Conservation (phyloP, 192 early-diverging fungal genomes). For the Polychytrium aggregatum region DNA sequence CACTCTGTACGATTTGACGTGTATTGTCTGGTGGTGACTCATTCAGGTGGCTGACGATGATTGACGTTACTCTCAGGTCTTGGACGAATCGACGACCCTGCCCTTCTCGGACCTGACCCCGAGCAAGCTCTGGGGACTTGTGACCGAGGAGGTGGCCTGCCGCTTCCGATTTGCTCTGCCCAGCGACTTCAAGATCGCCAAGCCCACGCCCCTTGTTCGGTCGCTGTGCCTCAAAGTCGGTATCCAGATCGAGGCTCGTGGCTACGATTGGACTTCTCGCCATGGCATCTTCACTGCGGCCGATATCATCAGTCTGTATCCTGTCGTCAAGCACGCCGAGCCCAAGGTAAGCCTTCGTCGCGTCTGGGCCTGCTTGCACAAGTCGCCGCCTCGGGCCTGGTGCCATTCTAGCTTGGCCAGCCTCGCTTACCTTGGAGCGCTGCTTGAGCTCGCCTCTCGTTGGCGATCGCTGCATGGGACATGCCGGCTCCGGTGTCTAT, state of each 20-base stretch:
- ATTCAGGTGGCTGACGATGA: no score
- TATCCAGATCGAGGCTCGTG: constrained; percentile 68
- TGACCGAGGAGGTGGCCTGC: constrained; percentile 51
- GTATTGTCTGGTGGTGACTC: no score
- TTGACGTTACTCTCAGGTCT: no score
- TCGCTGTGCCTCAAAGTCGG: constrained; percentile 76
- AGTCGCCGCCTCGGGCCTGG: no score
- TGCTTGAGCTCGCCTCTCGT: no score
- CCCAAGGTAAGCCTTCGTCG: constrained; percentile 31
- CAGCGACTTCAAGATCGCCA: constrained; percentile 22
- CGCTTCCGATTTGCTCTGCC: constrained; percentile 68
- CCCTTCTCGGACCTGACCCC: constrained; percentile 55
- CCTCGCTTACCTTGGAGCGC: no score
- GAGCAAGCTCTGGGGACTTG: constrained; percentile 33
- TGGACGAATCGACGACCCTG: constrained; percentile 6
- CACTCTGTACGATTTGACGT: no score
- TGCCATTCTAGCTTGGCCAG: no score
- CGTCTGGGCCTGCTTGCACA: background rate
- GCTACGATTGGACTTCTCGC: constrained; percentile 37
- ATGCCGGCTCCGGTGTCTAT: no score
- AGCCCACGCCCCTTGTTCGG: constrained; percentile 53
- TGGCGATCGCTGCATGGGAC: no score
- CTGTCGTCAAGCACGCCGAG: constrained; percentile 60
- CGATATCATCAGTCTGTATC: constrained; percentile 61
- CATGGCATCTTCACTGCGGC: constrained; percentile 48